Base-by-base conservation (phyloP, 2,329 filamentous ascomycete species). In the Diplodia mutila region DNA sequence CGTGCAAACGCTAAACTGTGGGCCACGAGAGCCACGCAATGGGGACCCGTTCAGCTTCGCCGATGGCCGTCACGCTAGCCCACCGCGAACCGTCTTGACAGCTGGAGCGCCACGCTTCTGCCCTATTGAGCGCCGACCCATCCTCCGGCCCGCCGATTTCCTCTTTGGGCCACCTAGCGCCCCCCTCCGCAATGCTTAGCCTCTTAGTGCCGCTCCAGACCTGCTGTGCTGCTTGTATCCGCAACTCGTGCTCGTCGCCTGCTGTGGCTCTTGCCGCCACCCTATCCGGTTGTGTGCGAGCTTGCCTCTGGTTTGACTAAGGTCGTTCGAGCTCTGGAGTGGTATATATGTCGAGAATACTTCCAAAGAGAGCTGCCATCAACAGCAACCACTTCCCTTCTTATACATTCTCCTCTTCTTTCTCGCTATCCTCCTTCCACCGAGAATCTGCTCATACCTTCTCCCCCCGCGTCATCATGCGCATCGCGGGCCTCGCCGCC, bases 401-500 rank as follows among this genome's bases (percentile, higher is more conserved):
- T 29, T 32, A n/a, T 53, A 27, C 16, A 18, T 3, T 9, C 29
- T 3, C 29, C 29, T 23, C 16, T 53, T 27, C 27, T 53, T 61
- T 32, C 55, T 18, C 23, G 7, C 23, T 16, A 32, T 21, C 16
- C 23, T 9, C 14, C 48, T n/a, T 34, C n/a, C 32, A 21, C 29
- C 9, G 29, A 32, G 29, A 32, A 23, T 57, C 18, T 48, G 37
- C 34, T 48, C 34, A 37, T 37, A 37, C 34, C 61, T 34, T n/a
- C 21, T 23, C 48, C 27, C 34, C 27, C 12, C 21, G 14, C 61
- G 57, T 25, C 34, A 61, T 46, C 48, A 74, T 74, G 73, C 71
- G 64, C 34, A 59, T 67, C 53, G 63, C 66, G 18, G 70, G 69
- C 57, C 69, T 75, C 1, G 66, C 71, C 52, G 69, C 69, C 23